A percentile compares a stretch with the other conserved stretches of the same genome.
Evolutionary conservation across 176 grass and related monocot genomes (phyloP).

Genomic region (Oryza rufipogon): DNA sequence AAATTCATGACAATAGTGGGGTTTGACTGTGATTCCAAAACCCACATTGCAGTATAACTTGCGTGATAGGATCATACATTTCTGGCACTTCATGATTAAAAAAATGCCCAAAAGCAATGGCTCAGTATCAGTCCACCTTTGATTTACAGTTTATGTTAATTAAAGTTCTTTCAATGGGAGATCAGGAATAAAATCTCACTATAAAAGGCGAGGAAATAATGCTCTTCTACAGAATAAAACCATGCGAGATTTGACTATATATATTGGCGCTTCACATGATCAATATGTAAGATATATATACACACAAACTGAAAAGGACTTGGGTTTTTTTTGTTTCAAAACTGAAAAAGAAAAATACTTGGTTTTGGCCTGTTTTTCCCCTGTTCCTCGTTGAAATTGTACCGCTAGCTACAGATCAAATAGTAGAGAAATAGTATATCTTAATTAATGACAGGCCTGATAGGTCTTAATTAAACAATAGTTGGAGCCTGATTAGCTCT

Average conservation of each 20-base stretch:
- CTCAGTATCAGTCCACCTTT: not conserved
- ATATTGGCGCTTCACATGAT: not conserved
- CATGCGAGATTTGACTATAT: constrained; percentile 3
- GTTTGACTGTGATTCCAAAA: not conserved
- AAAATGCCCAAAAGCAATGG: not conserved
- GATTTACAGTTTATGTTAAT: not conserved
- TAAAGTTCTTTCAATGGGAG: not conserved
- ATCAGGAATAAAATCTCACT: not conserved
- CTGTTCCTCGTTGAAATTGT: not conserved
- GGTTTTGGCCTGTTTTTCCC: not conserved
- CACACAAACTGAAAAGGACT: not conserved
- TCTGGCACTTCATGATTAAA: constrained; percentile 1
- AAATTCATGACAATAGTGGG: not conserved
- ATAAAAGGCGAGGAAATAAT: not conserved
- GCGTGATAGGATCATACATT: not conserved
- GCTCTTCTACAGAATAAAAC: not conserved
- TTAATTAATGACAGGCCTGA: constrained; percentile 4
- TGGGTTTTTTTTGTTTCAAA: too few relatives aligned
- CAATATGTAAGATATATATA: not conserved
- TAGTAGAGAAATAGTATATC: not conserved
- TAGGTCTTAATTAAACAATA: not conserved
- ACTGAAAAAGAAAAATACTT: not conserved
- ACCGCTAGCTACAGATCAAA: not conserved
- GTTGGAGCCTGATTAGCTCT: too few relatives aligned
- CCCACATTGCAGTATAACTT: not conserved